These are phyloP conservation scores for Rhodomyrtus tomentosa DNA, from an alignment of 345 rosid species.

Conservation along the genomic window DNA sequence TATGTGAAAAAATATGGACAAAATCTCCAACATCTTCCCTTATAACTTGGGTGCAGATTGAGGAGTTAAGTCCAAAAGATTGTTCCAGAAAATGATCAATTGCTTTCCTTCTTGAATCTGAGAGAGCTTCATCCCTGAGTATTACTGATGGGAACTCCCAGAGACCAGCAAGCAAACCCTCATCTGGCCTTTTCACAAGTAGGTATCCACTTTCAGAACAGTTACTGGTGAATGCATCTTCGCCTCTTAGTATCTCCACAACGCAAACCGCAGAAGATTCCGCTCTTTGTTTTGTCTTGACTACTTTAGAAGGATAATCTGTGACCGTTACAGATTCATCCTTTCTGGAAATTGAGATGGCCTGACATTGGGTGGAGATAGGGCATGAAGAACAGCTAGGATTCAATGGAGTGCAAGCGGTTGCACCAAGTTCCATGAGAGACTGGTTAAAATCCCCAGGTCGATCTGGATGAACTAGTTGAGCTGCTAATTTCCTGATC, in stretches of 20 bases:
- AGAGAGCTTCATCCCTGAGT: conserved; percentile 39
- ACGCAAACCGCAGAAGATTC: conserved; percentile 76
- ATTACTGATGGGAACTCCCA: conserved; percentile 88
- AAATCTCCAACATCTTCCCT: conserved; percentile 83
- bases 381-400: conserved; percentile 79
- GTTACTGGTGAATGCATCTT: conserved; percentile 5
- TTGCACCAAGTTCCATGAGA: conserved; percentile 95
- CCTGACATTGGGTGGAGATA: conserved; percentile 61
- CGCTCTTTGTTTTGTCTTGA: conserved; percentile 51
- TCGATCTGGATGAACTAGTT: conserved; percentile 64
- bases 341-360: conserved; percentile 35
- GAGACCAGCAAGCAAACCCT: conserved; percentile 90
- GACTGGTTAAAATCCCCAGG: conserved; percentile 98
- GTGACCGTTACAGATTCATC: conserved; percentile 43
- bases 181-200: conserved; percentile 75
- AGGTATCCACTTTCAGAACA: conserved; percentile 45
- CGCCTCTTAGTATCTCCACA: conserved; percentile 51
- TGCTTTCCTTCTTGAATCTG: conserved; percentile 39
- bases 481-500: conserved; percentile 76
- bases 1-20: conserved; percentile 70
- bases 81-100: conserved; percentile 45
- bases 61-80: conserved; percentile 38
- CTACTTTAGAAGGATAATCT: conserved; percentile 63
- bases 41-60: conserved; percentile 23
- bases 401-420: conserved; percentile 57